A percentile compares a stretch with the other conserved stretches of the same genome.
Evolutionary conservation across 1,139 yeast genomes (phyloP).

Genomic region (Taphrina sp.): DNA sequence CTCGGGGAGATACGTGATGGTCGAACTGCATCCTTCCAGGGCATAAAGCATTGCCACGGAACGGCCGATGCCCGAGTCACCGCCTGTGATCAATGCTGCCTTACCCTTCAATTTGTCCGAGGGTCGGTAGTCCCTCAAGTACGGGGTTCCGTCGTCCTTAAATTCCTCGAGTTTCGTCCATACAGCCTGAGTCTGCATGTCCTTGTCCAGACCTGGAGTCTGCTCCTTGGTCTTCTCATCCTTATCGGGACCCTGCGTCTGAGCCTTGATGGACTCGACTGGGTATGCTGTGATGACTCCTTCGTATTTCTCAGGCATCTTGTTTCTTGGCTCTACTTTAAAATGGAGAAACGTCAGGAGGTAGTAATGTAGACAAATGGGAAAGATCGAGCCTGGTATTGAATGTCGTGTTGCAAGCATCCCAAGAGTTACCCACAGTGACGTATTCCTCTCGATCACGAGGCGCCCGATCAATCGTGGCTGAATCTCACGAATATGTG

Average conservation of each 20-base stretch:
- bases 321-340: no score
- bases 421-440: no score
- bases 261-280: conserved; percentile 18
- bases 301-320: conserved; percentile 22
- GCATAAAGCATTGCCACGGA: conserved; percentile 33
- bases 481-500: no score
- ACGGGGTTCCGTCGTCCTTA: conserved; percentile 19
- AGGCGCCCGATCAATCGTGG: no score
- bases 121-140: conserved; percentile 24
- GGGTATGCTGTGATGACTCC: conserved; percentile 20
- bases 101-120: conserved; percentile 25
- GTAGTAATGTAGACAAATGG: no score
- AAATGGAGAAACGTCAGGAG: no score
- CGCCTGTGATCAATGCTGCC: conserved; percentile 32
- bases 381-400: no score
- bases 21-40: conserved; percentile 28
- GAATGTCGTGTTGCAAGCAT: no score
- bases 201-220: conserved; percentile 18
- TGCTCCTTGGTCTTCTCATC: conserved; percentile 18
- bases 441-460: no score
- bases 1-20: conserved; percentile 29
- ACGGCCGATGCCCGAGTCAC: conserved; percentile 34
- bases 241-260: conserved; percentile 22
- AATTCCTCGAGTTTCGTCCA: conserved; percentile 20
- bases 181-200: conserved; percentile 16